Conservation (phyloP, 805 yeast species). For the Groenewaldozyma tartarivorans region DNA sequence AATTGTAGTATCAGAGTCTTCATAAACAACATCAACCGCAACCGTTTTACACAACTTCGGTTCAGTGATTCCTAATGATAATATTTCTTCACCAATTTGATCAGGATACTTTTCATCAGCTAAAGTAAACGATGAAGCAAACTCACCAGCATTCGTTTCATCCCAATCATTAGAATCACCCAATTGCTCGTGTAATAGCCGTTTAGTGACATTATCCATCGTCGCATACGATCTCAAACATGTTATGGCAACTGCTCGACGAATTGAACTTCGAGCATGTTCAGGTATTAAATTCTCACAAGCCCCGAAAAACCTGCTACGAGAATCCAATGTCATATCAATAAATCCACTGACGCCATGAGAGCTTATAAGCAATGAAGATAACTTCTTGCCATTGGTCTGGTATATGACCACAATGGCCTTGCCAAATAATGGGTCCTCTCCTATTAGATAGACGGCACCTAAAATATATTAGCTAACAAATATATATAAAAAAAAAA, state of each 20-base stretch:
- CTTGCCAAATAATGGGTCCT: conserved; percentile 27
- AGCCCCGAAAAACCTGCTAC: conserved; percentile 71
- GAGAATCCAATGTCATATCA: conserved; percentile 45
- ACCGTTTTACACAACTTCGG: conserved; percentile 40
- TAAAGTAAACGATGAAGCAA: conserved; percentile 58
- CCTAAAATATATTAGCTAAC: conserved; percentile 9
- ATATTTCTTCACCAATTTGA: conserved; percentile 47
- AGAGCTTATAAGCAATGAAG: conserved; percentile 25
- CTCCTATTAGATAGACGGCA: conserved; percentile 30
- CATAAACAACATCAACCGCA: conserved; percentile 68
- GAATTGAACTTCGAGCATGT: conserved; percentile 46
- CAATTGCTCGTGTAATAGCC: conserved; percentile 1
- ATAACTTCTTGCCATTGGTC: conserved; percentile 12
- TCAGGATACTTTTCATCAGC: conserved; percentile 44
- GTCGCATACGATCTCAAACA: conserved; percentile 56
- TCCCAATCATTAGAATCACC: conserved; percentile 41
- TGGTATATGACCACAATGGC: conserved; percentile 28
- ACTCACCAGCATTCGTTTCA: conserved; percentile 74
- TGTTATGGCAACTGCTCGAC: conserved; percentile 70
- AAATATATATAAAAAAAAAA: background rate
- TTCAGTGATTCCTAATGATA: conserved; percentile 50
- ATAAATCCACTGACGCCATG: conserved; percentile 58
- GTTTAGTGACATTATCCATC: conserved; percentile 31
- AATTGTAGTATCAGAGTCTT: conserved; percentile 38
- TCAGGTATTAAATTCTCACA: conserved; percentile 52